phyloP scores from a whole-genome alignment of 129 eudicot genomes.

The Flaveria bidentis region DNA sequence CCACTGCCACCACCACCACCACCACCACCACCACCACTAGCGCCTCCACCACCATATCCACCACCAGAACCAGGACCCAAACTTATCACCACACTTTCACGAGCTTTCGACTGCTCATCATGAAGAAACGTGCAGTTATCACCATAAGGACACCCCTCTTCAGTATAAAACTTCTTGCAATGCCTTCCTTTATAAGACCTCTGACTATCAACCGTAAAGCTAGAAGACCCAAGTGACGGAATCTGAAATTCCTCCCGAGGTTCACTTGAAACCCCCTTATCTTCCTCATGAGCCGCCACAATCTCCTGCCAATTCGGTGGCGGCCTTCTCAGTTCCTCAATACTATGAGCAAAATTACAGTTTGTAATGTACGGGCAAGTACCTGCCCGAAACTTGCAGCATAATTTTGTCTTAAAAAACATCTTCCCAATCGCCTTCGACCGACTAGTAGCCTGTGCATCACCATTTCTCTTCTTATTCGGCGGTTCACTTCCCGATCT shows the following conservation, averaged over 20 bases:
- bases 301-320: slow-evolving; percentile 99
- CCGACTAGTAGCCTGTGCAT: slow-evolving; percentile 42
- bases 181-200: slow-evolving; percentile 91
- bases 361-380: slow-evolving; percentile 84
- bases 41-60: slow-evolving; percentile 48
- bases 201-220: slow-evolving; percentile 58
- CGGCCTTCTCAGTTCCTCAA: slow-evolving; percentile 78
- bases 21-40: not conserved
- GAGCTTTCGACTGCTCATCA: slow-evolving; percentile 89
- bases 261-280: slow-evolving; percentile 52
- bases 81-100: slow-evolving; percentile 95
- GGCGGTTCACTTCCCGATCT: slow-evolving; percentile 68
- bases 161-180: slow-evolving; percentile 94
- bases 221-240: slow-evolving; percentile 65
- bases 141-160: slow-evolving; percentile 98
- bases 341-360: slow-evolving; percentile 88
- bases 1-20: not conserved
- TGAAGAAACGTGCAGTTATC: slow-evolving; percentile 92
- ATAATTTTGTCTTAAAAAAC: slow-evolving; percentile 84
- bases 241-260: slow-evolving; percentile 91
- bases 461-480: slow-evolving; percentile 66
- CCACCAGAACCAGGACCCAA: slow-evolving; percentile 83
- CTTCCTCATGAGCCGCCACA: slow-evolving; percentile 92
- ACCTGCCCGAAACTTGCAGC: slow-evolving; percentile 88
- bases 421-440: slow-evolving; percentile 90